Evolutionary conservation across 768 basidiomycete genomes (phyloP).

Genomic region (Gymnopilus junonius): DNA sequence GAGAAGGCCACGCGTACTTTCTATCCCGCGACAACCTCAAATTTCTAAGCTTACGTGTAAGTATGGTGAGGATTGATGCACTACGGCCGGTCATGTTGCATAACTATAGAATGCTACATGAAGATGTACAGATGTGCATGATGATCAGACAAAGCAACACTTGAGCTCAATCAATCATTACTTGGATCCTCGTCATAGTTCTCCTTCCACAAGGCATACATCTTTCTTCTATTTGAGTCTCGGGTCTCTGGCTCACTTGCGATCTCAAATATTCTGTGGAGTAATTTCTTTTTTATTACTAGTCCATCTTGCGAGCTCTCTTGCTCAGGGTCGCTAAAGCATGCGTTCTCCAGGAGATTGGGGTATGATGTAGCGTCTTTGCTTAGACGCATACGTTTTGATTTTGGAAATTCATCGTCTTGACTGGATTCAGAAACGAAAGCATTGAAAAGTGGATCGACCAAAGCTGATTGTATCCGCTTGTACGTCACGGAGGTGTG

Average conservation of each 20-base stretch:
- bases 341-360: conserved; percentile 58
- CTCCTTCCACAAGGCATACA: conserved; percentile 83
- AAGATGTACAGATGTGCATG: background rate
- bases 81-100: background rate
- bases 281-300: conserved; percentile 55
- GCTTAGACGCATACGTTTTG: conserved; percentile 51
- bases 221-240: conserved; percentile 79
- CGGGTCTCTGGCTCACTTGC: conserved; percentile 77
- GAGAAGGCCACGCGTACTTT: too few relatives aligned
- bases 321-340: conserved; percentile 41
- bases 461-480: conserved; percentile 69
- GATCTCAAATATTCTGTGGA: conserved; percentile 69
- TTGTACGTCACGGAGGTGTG: conserved; percentile 67
- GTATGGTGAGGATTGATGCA: too few relatives aligned
- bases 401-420: conserved; percentile 44
- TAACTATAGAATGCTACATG: too few relatives aligned
- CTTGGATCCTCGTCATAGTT: conserved; percentile 47
- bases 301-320: conserved; percentile 41
- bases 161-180: conserved; percentile 29
- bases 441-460: conserved; percentile 69
- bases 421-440: conserved; percentile 42
- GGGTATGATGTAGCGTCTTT: conserved; percentile 37
- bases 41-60: too few relatives aligned
- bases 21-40: too few relatives aligned
- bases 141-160: background rate